Evolutionary conservation across 225 moss, liverwort and hornwort species (phyloP), one percentile per base, ranked within the genome.

Genomic region (Straminergon stramineum): DNA sequence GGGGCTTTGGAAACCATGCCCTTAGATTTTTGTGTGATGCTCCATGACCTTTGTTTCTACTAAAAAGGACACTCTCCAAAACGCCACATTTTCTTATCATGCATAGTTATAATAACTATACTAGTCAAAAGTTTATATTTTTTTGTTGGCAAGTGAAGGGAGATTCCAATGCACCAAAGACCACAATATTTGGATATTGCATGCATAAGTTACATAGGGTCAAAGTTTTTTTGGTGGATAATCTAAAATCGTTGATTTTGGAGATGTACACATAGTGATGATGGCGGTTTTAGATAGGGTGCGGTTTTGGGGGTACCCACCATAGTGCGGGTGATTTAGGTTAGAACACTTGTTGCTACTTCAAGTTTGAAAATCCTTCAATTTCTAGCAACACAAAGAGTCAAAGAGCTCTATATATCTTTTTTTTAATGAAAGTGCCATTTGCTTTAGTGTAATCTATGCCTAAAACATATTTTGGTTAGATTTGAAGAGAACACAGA

Each of bases 311-410:
- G 48, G 6, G 48, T 48, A 48, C 48, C 48, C 48, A 48, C 48
- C 8, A 31, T 41, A 45, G 3, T 28, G 3, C 4, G 15, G 1
- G 9, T 74, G 74, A 41, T 17, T 74, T 2, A 13, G 7, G 4
- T 70, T 1, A 45, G 0, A 45, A 45, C 0, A 0, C 5, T 1
- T 17, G 3, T 2, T 74, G 2, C 0, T 1, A 0, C 45, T 45
- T 28, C 10, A 0, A 6, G 0, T 10, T 0, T 74, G 3, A 45
- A 41, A 74, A 43, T 27, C 73, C 45, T 39, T 43, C 2, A 27
- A 39, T 28, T 45, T 73, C 2, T 2, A 0, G 2, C 17, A 75
- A 51, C 1, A 6, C 0, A 0, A 9, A 48, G 12, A 43, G 7
- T 19, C 0, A 18, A 0, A 2, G 0, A 32, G 12, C 2, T 2